Evolutionary conservation across 1,284 basidiomycete species (phyloP).

Genomic region (Coriolopsis trogii): DNA sequence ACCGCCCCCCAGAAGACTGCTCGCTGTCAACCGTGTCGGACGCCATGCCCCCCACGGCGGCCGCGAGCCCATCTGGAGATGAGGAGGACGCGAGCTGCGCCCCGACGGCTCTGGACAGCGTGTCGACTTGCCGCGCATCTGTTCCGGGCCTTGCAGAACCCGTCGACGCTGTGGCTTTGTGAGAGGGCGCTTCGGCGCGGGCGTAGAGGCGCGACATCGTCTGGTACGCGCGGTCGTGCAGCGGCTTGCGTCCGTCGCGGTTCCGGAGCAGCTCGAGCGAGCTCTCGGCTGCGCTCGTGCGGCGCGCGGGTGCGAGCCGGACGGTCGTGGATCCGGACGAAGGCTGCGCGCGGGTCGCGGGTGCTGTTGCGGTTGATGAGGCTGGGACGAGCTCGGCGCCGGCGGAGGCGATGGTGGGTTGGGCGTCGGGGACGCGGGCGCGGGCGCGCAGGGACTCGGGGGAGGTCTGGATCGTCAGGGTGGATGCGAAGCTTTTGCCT

Average conservation of each 20-base stretch:
- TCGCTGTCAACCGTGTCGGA: constrained; percentile 31
- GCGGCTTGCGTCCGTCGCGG: constrained; percentile 20
- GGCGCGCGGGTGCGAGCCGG: constrained; percentile 18
- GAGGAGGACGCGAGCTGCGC: constrained; percentile 21
- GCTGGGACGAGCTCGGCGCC: constrained; percentile 28
- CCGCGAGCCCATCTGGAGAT: constrained; percentile 24
- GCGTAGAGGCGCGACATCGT: constrained; percentile 17
- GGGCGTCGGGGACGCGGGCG: constrained; percentile 28
- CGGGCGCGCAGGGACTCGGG: constrained; percentile 17
- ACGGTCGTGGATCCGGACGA: constrained; percentile 4
- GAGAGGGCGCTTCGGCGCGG: constrained; percentile 8
- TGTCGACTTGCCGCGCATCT: not conserved
- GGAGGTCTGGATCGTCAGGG: constrained; percentile 10
- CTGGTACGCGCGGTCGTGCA: constrained; percentile 20
- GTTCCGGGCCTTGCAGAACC: constrained; percentile 4
- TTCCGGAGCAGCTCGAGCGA: constrained; percentile 38
- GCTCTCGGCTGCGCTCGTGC: constrained; percentile 38
- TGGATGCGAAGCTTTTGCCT: constrained; percentile 24
- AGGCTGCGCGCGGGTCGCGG: too few relatives aligned
- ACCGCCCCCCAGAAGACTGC: constrained; percentile 29
- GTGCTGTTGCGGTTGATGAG: constrained; percentile 3
- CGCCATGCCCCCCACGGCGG: constrained; percentile 8
- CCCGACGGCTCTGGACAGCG: not conserved
- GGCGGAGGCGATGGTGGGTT: constrained; percentile 28
- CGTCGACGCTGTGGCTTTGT: too few relatives aligned